phyloP scores from a whole-genome alignment of 768 basidiomycete genomes.

The Lepiota brunneoincarnata region DNA sequence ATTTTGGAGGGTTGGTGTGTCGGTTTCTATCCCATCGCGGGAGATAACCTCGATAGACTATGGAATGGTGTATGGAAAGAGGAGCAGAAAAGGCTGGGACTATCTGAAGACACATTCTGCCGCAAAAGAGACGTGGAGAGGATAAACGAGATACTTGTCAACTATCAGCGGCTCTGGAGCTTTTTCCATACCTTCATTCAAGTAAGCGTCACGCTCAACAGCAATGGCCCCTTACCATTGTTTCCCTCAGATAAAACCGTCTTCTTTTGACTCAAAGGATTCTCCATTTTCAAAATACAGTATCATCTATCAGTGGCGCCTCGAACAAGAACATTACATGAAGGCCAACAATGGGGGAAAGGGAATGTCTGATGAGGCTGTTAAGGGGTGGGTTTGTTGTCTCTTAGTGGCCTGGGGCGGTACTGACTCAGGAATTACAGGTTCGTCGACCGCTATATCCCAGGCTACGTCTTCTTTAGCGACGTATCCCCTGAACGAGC shows the following conservation, averaged over 20 bases:
- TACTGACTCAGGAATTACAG: conserved; percentile 30
- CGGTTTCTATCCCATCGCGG: conserved; percentile 71
- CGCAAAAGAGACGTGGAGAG: conserved; percentile 53
- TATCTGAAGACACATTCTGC: conserved; percentile 34
- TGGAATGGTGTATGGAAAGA: conserved; percentile 49
- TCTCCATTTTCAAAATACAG: conserved; percentile 30
- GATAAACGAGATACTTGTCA: conserved; percentile 59
- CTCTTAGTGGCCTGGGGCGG: neutral
- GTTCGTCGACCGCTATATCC: conserved; percentile 84
- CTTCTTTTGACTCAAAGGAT: conserved; percentile 20
- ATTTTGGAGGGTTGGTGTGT: conserved; percentile 97
- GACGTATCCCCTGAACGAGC: conserved; percentile 2
- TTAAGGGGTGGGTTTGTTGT: conserved; percentile 56
- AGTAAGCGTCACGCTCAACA: conserved; percentile 37
- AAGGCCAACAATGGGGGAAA: conserved; percentile 78
- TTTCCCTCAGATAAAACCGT: conserved; percentile 27
- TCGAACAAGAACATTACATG: conserved; percentile 90
- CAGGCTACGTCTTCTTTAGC: conserved; percentile 19
- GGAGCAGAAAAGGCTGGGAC: conserved; percentile 33
- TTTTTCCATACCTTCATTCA: conserved; percentile 75
- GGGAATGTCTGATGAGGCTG: conserved; percentile 81
- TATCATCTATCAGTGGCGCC: conserved; percentile 83
- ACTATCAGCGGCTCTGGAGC: conserved; percentile 68
- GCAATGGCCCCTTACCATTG: neutral
- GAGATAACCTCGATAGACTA: conserved; percentile 45